Conservation (phyloP, 164 flowering plant species). For the Macadamia tetraphylla region DNA sequence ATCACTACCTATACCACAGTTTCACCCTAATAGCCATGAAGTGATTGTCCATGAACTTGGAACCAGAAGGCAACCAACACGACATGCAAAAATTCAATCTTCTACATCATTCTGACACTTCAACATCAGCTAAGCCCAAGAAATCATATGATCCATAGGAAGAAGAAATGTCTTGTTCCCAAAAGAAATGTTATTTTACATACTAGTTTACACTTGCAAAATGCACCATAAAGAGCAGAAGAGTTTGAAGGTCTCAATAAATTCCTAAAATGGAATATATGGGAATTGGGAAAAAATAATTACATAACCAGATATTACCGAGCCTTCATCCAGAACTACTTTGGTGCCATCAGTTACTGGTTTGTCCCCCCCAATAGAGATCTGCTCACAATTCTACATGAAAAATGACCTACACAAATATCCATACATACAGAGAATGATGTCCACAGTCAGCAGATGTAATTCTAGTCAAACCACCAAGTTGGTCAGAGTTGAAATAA, state of each 20-base stretch:
- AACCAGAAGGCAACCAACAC: background rate
- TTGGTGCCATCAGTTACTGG: background rate
- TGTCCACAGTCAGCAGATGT: conserved; percentile 1
- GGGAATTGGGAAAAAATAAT: background rate
- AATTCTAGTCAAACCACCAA: background rate
- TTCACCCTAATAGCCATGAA: background rate
- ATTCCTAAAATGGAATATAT: background rate
- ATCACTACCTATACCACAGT: background rate
- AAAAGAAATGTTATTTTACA: background rate
- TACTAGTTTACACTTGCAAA: background rate
- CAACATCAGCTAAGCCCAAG: background rate
- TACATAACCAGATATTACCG: background rate
- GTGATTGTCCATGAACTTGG: background rate
- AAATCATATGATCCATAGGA: background rate
- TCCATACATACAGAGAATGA: background rate
- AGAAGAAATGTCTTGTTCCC: background rate
- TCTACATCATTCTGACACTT: background rate
- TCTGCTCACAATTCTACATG: background rate
- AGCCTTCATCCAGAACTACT: background rate
- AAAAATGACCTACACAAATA: background rate
- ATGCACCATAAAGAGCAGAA: background rate
- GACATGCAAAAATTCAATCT: no score
- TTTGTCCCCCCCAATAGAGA: background rate
- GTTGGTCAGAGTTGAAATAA: background rate
- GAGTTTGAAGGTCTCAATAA: background rate